Base-by-base conservation (phyloP, 352 stramenopile genomes). In the Blastocystis sp. region DNA sequence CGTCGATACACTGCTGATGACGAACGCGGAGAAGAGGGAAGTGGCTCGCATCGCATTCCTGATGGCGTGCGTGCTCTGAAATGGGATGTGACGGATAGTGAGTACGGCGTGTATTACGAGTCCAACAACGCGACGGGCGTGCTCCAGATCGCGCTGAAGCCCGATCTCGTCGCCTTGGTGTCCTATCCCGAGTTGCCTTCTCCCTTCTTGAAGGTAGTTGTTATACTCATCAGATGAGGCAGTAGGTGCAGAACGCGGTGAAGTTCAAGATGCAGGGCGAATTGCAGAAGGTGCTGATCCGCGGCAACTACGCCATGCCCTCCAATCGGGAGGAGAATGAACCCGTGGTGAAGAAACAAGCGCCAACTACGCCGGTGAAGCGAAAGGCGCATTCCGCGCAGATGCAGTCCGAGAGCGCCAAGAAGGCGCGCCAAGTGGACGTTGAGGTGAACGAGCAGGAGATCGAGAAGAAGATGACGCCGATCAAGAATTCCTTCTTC, bases 91-190 rank as follows among this genome's bases (percentile, higher is more conserved):
- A 64, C n/a, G 3, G 2, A 28, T 69, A 84, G 74, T 17, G 57
- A 84, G 9, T 84, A 84, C 45, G 74, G 74, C 3, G 24, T 84
- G 11, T 24, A 38, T 19, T 84, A 84, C 48, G 74, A 84, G n/a
- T 68, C 74, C 0, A 43, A 28, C 9, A 54, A 84, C 10, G 42
- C 19, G 9, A 34, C 45, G 4, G 74, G 74, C 19, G 28, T 45
- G 21, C 60, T 64, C 19, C 34, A 66, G 48, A 54, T 68, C 17
- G 21, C 17, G 19, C 38, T 84, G 40, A 84, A 84, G 34, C 74
- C 74, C 10, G 21, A 66, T 42, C 42, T 84, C 11, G 74, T 68
- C 3, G 17, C 45, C 38, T 48, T 84, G 3, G 48, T 28, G 1
- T 60, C 74, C n/a, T 84, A 59, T 84, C 74, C 74, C n/a, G 74